A percentile compares a stretch with the other conserved stretches of the same genome.
Evolutionary conservation across 257 asterid species (phyloP).

Genomic region (Solanum virginianum): DNA sequence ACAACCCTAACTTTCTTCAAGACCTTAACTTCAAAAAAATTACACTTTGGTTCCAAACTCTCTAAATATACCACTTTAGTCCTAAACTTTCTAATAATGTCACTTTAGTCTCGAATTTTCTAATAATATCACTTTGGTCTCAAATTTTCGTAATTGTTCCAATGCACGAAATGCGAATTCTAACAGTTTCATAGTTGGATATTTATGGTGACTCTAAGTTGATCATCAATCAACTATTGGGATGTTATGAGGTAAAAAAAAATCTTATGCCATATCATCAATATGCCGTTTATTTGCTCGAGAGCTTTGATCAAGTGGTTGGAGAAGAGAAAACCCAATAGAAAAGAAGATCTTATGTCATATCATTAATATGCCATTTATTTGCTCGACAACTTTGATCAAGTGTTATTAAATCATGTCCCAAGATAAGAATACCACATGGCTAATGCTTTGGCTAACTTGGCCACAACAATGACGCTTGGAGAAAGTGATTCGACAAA

Average conservation of each 20-base stretch:
- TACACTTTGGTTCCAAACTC: too few relatives aligned
- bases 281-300: neutral
- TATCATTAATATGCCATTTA: neutral
- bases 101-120: too few relatives aligned
- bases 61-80: too few relatives aligned
- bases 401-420: neutral
- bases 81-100: too few relatives aligned
- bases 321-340: too few relatives aligned
- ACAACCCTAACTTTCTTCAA: too few relatives aligned
- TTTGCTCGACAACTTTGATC: neutral
- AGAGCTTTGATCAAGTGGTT: neutral
- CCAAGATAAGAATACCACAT: neutral
- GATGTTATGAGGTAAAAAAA: neutral
- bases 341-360: neutral
- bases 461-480: neutral
- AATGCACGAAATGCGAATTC: too few relatives aligned
- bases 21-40: too few relatives aligned
- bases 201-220: neutral
- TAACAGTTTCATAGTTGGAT: neutral
- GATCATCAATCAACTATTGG: neutral
- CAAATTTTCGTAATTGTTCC: too few relatives aligned
- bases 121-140: too few relatives aligned
- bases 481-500: neutral
- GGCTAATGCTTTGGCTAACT: neutral
- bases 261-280: neutral